A percentile compares a stretch with the other conserved stretches of the same genome.
Conservation (phyloP, 345 rosid species). For the Erodium maritimum region DNA sequence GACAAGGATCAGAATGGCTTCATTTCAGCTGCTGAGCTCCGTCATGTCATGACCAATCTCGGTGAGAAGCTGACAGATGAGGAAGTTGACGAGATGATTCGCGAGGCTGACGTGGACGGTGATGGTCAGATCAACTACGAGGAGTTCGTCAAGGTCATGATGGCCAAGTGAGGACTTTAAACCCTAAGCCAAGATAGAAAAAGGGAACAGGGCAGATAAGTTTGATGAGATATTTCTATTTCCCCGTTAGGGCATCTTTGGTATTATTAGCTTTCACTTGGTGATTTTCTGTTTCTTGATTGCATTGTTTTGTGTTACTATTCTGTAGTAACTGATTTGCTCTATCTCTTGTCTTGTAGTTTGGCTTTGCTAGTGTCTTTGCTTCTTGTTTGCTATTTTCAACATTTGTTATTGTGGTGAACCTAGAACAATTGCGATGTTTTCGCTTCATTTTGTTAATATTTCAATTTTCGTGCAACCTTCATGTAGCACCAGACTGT, state of each 20-base stretch:
- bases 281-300: conserved; percentile 14
- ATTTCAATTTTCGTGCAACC: background rate
- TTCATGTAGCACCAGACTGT: no score
- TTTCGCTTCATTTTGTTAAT: conserved; percentile 1
- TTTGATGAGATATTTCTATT: conserved; percentile 23
- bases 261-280: conserved; percentile 18
- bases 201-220: conserved; percentile 23
- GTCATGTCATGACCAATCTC: conserved; percentile 40
- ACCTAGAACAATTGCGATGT: conserved; percentile 6
- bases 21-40: conserved; percentile 40
- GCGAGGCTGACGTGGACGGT: conserved; percentile 39
- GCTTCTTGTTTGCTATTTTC: conserved; percentile 9
- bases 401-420: conserved; percentile 11
- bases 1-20: conserved; percentile 44
- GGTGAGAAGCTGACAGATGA: conserved; percentile 43
- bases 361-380: conserved; percentile 11
- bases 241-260: conserved; percentile 15
- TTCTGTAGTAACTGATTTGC: conserved; percentile 13
- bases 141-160: conserved; percentile 41
- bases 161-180: conserved; percentile 31
- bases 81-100: conserved; percentile 43
- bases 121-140: conserved; percentile 44
- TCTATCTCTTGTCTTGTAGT: conserved; percentile 16
- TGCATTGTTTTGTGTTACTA: conserved; percentile 14
- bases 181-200: conserved; percentile 6